phyloP scores from a whole-genome alignment of 441 rosid genomes.

The Biscutella laevigata region DNA sequence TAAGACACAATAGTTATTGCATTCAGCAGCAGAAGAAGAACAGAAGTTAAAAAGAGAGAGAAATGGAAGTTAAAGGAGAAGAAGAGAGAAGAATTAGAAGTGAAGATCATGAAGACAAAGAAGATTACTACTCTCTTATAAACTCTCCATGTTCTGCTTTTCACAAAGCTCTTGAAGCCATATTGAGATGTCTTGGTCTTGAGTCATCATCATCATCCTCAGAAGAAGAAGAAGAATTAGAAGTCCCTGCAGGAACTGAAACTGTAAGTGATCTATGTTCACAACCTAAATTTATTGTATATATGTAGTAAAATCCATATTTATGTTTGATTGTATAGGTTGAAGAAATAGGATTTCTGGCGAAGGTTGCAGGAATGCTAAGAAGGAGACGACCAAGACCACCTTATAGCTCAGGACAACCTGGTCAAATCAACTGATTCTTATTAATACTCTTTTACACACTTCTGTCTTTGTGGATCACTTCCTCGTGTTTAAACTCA shows the following conservation, averaged over 20 bases:
- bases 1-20: constrained; percentile 20
- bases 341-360: constrained; percentile 22
- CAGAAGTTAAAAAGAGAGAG: background rate
- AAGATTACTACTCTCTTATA: constrained; percentile 19
- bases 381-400: constrained; percentile 23
- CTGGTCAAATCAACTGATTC: constrained; percentile 25
- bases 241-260: constrained; percentile 6
- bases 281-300: no score
- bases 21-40: constrained; percentile 16
- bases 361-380: constrained; percentile 10
- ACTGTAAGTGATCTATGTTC: constrained; percentile 13
- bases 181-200: constrained; percentile 25
- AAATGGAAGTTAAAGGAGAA: constrained; percentile 21
- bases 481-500: background rate
- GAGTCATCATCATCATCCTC: constrained; percentile 10
- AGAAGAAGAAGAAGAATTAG: constrained; percentile 15
- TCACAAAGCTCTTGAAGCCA: constrained; percentile 18
- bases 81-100: constrained; percentile 16
- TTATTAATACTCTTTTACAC: background rate
- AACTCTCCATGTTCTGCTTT: constrained; percentile 23
- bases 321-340: constrained; percentile 15
- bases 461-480: background rate
- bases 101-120: constrained; percentile 17
- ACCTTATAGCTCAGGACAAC: constrained; percentile 16
- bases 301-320: background rate